Base-by-base conservation (phyloP, 2,329 filamentous ascomycete genomes). In the Aureobasidium vineae region DNA sequence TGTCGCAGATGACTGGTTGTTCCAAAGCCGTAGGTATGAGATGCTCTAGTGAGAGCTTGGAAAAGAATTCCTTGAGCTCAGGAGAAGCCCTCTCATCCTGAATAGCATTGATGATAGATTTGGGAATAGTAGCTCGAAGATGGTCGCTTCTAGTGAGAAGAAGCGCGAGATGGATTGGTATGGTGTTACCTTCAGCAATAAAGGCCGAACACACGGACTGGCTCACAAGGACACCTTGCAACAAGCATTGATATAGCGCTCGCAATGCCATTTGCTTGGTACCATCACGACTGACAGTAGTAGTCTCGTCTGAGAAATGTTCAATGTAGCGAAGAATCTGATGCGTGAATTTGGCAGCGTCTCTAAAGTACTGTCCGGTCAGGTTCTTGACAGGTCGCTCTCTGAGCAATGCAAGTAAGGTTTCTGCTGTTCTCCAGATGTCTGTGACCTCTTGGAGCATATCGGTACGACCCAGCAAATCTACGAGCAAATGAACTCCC, bases 181-280 rank as follows among this genome's bases (percentile, higher is more conserved):
- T 40, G 72, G 78, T 69, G 67, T 77, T 21, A 76, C 79, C 66
- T 74, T 73, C n/a, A 73, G 75, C n/a, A 73, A 78, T 43, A 74
- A 79, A 61, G 26, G 54, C 36, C 1, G 23, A n/a, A n/a, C 56
- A n/a, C 57, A 80, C 74, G 8, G 75, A 75, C 64, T 74, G 38
- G 38, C 69, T 54, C 11, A 60, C 59, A 63, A 71, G 63, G 26
- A 66, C 67, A 28, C 64, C 65, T 57, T 69, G 53, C 15, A 67
- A 33, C 28, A 67, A 36, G 38, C 65, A 66, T 33, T 60, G 40
- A 26, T 59, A 66, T 5, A 63, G 45, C 13, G 45, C 43, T 6
- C 23, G 33, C 2, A 52, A 41, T 19, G 36, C 31, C 5, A 6
- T 3, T 6, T 47, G 21, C 19, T 40, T 28, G n/a, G 10, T 1